Percentiles rank a stretch among this genome's conserved stretches.
Conservation (phyloP, 495 filamentous ascomycete species). For the Penicillium robsamsonii region DNA sequence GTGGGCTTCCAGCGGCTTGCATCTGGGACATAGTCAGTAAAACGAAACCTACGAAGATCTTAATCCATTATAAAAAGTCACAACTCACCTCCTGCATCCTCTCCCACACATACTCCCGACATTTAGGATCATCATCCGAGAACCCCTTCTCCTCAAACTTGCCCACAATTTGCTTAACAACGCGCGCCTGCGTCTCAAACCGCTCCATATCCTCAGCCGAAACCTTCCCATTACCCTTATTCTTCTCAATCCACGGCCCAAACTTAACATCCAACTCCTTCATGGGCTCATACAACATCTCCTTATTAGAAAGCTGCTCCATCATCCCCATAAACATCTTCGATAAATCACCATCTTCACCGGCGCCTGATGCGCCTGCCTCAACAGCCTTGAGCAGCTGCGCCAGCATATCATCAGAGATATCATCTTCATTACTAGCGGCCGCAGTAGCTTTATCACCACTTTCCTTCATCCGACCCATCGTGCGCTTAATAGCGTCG, state of each 20-base stretch:
- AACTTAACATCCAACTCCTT: slow-evolving; percentile 93
- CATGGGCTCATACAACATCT: slow-evolving; percentile 98
- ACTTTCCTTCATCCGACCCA: slow-evolving; percentile 89
- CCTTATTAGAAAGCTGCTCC: slow-evolving; percentile 97
- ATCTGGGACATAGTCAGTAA: slow-evolving; percentile 55
- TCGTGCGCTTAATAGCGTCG: slow-evolving; percentile 83
- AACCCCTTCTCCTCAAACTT: slow-evolving; percentile 82
- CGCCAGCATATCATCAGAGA: slow-evolving; percentile 74
- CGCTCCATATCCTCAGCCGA: slow-evolving; percentile 67
- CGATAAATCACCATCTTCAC: slow-evolving; percentile 79
- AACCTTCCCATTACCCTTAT: slow-evolving; percentile 59
- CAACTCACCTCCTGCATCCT: slow-evolving; percentile 88
- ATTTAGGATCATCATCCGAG: slow-evolving; percentile 72
- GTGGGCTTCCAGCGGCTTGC: slow-evolving; percentile 91
- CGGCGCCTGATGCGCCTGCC: slow-evolving; percentile 58
- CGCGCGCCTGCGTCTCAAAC: slow-evolving; percentile 75
- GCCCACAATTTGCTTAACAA: slow-evolving; percentile 83
- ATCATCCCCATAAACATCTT: slow-evolving; percentile 96
- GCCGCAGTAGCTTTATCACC: slow-evolving; percentile 79
- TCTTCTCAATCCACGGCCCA: slow-evolving; percentile 80
- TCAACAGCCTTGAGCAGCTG: slow-evolving; percentile 80
- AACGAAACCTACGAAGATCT: background rate
- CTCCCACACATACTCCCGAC: slow-evolving; percentile 91
- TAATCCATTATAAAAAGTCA: slow-evolving; percentile 3
- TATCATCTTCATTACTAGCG: slow-evolving; percentile 57